phyloP scores from a whole-genome alignment of 2,329 filamentous ascomycete species.

The Endoconidiophora polonica region DNA sequence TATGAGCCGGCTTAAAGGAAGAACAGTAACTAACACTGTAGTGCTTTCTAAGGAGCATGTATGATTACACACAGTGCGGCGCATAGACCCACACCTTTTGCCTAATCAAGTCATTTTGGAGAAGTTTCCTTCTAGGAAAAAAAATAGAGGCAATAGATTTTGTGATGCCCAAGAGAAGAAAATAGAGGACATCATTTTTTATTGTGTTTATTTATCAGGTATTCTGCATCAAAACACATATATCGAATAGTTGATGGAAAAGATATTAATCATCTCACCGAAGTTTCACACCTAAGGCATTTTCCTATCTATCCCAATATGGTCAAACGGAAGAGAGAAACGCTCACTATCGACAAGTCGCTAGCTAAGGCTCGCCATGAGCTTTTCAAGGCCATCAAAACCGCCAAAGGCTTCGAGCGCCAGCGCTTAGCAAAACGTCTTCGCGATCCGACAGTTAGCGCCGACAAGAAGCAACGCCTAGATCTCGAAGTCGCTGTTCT shows the following conservation, averaged over 20 bases:
- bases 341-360: slow-evolving; percentile 30
- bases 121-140: slow-evolving; percentile 1
- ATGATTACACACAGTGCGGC: slow-evolving; percentile 3
- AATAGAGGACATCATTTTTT: not conserved
- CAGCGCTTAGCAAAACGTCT: slow-evolving; percentile 53
- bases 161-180: not conserved
- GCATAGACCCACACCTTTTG: slow-evolving; percentile 1
- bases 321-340: slow-evolving; percentile 41
- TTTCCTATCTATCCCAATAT: slow-evolving; percentile 21
- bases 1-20: not conserved
- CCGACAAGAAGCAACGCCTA: slow-evolving; percentile 40
- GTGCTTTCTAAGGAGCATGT: not conserved
- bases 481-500: slow-evolving; percentile 42
- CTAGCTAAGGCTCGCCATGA: slow-evolving; percentile 41
- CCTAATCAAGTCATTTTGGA: not conserved
- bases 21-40: not conserved
- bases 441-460: slow-evolving; percentile 27
- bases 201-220: not conserved
- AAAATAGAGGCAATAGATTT: not conserved
- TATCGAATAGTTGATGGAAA: too few species aligned
- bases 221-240: not conserved
- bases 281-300: not conserved
- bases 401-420: slow-evolving; percentile 59
- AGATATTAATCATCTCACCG: not conserved
- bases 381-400: slow-evolving; percentile 51